Conservation (phyloP, 805 yeast species). For the Ogataea sp. region DNA sequence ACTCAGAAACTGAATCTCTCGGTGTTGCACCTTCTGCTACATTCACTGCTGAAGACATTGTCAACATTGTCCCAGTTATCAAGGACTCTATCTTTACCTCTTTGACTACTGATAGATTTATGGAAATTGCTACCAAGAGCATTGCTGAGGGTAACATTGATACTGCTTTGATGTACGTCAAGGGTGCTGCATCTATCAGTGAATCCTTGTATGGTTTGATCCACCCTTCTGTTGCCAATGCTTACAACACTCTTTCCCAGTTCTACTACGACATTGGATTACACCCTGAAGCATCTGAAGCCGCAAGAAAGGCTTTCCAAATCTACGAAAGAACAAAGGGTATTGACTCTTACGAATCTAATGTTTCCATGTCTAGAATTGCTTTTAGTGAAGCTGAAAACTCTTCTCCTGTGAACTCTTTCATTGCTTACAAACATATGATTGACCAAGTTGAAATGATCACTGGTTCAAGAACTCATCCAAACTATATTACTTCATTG, state of each 20-base stretch:
- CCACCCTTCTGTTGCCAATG: conserved; percentile 71
- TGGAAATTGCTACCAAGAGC: conserved; percentile 46
- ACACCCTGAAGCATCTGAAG: conserved; percentile 49
- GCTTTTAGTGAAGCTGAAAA: conserved; percentile 63
- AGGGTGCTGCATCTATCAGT: conserved; percentile 62
- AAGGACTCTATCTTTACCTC: conserved; percentile 66
- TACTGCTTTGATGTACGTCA: conserved; percentile 53
- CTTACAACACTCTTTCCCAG: conserved; percentile 58
- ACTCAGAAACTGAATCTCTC: conserved; percentile 11
- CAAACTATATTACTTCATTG: conserved; percentile 57
- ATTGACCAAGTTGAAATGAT: conserved; percentile 48
- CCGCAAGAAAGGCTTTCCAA: conserved; percentile 60
- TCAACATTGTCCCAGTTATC: conserved; percentile 65
- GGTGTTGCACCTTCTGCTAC: conserved; percentile 26
- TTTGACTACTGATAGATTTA: conserved; percentile 64
- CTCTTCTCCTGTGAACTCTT: conserved; percentile 50
- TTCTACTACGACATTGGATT: conserved; percentile 54
- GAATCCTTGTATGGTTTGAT: conserved; percentile 82
- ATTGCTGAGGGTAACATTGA: conserved; percentile 33
- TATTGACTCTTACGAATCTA: conserved; percentile 67
- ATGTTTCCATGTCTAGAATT: conserved; percentile 64
- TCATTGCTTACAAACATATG: conserved; percentile 55
- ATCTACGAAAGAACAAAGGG: conserved; percentile 79
- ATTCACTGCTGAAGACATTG: conserved; percentile 52
- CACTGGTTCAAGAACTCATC: conserved; percentile 53